Conservation (phyloP, 768 basidiomycete species). For the Daedaleopsis nitida region DNA sequence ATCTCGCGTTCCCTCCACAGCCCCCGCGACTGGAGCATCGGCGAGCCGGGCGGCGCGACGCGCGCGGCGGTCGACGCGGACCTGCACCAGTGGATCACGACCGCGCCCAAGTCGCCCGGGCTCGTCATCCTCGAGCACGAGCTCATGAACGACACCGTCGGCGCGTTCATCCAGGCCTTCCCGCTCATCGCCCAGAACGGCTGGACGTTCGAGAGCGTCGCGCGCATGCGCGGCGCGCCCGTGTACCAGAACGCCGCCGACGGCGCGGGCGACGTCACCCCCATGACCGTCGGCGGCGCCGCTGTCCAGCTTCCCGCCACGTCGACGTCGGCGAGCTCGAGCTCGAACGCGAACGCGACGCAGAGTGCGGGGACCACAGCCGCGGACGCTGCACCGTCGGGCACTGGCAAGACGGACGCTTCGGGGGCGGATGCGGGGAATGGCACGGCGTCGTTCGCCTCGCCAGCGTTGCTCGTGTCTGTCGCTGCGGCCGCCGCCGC, state of each 20-base stretch:
- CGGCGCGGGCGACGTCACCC: slow-evolving; percentile 10
- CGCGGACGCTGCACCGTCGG: too few species aligned
- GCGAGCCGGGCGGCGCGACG: slow-evolving; percentile 44
- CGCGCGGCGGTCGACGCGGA: slow-evolving; percentile 44
- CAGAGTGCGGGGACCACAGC: too few species aligned
- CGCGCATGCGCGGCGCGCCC: slow-evolving; percentile 31
- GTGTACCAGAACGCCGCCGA: slow-evolving; percentile 26
- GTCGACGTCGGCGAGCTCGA: too few species aligned
- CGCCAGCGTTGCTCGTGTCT: too few species aligned
- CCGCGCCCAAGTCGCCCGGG: slow-evolving; percentile 69
- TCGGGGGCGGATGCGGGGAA: too few species aligned
- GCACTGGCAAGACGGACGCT: too few species aligned
- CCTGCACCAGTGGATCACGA: slow-evolving; percentile 62
- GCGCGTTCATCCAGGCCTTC: slow-evolving; percentile 67
- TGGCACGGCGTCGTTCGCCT: too few species aligned
- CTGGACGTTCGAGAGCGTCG: slow-evolving; percentile 69
- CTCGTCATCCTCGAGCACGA: slow-evolving; percentile 88
- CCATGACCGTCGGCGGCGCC: not conserved
- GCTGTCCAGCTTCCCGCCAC: too few species aligned
- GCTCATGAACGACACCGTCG: slow-evolving; percentile 56
- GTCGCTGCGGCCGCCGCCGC: too few species aligned
- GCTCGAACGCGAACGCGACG: too few species aligned
- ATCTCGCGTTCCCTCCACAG: too few species aligned
- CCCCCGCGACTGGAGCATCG: slow-evolving; percentile 76
- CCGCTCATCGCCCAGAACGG: slow-evolving; percentile 64